Conservation (phyloP, 2,329 filamentous ascomycete genomes). For the Rutstroemia sp. region DNA sequence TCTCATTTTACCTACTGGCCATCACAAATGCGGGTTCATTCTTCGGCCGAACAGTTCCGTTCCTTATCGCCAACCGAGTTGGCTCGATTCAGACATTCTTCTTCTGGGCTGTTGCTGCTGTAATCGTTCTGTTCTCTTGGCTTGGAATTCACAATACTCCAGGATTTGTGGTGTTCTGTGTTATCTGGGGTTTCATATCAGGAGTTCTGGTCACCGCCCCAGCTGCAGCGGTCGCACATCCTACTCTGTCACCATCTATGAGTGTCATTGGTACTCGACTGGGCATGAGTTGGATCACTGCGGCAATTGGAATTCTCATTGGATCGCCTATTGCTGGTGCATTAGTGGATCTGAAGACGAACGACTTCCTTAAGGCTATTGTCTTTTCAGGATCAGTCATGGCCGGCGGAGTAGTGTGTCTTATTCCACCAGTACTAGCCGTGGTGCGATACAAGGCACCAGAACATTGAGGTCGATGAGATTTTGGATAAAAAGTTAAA, state of each 20-base stretch:
- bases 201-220: slow-evolving; percentile 35
- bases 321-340: slow-evolving; percentile 13
- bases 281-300: slow-evolving; percentile 9
- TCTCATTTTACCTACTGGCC: slow-evolving; percentile 44
- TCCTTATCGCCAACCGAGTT: slow-evolving; percentile 41
- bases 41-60: slow-evolving; percentile 45
- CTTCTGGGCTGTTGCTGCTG: slow-evolving; percentile 13
- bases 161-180: slow-evolving; percentile 61
- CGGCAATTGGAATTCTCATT: slow-evolving; percentile 7
- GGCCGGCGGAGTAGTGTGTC: background rate
- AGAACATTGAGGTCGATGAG: background rate
- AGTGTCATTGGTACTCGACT: slow-evolving; percentile 10
- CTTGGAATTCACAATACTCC: slow-evolving; percentile 41
- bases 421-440: background rate
- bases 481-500: background rate
- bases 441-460: background rate
- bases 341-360: background rate
- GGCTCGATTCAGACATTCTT: slow-evolving; percentile 41
- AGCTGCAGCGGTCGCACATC: background rate
- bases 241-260: background rate
- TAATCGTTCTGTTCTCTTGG: slow-evolving; percentile 31
- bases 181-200: slow-evolving; percentile 73
- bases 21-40: slow-evolving; percentile 42
- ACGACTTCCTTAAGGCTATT: background rate
- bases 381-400: slow-evolving; percentile 3